Conservation (phyloP, 305 asterid species). For the Withania somnifera region DNA sequence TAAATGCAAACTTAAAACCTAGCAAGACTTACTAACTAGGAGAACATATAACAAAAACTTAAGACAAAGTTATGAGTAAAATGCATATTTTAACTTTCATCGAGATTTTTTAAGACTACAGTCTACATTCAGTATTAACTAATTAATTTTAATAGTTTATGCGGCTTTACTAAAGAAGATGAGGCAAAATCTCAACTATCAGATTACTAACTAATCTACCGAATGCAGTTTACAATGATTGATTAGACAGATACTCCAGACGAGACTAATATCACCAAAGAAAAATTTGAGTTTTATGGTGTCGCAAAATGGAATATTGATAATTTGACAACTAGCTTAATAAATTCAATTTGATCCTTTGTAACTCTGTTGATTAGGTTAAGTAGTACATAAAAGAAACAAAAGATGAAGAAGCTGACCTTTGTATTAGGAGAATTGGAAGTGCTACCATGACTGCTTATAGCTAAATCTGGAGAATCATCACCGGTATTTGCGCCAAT, state of each 20-base stretch:
- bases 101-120: neutral
- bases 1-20: neutral
- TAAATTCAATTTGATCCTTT: neutral
- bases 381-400: neutral
- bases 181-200: too few species aligned
- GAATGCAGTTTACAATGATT: neutral
- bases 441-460: conserved; percentile 14
- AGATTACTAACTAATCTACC: too few species aligned
- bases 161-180: too few species aligned
- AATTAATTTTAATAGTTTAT: neutral
- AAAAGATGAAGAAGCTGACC: conserved; percentile 21
- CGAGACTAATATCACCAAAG: neutral
- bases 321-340: neutral
- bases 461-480: conserved; percentile 28
- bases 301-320: neutral
- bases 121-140: neutral
- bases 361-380: neutral
- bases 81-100: neutral
- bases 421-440: conserved; percentile 28
- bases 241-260: neutral
- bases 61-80: neutral
- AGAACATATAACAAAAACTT: too few species aligned
- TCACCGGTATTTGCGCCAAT: conserved; percentile 29
- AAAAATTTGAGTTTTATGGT: neutral
- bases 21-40: too few species aligned